phyloP scores from a whole-genome alignment of 2,329 filamentous ascomycete genomes.

The Hypoxylon sp. region DNA sequence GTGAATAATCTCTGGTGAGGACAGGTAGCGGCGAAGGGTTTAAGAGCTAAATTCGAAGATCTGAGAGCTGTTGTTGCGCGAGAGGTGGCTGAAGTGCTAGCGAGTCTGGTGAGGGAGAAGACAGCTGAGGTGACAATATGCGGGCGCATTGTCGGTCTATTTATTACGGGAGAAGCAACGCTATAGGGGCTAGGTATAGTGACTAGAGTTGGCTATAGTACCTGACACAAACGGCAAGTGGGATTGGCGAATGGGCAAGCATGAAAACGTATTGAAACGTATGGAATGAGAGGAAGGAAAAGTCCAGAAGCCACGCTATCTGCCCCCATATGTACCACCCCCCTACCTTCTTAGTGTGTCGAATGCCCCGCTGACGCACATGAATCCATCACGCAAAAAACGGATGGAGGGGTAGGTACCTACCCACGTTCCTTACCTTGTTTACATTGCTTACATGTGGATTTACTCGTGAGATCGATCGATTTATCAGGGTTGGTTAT shows the following conservation, averaged over 20 bases:
- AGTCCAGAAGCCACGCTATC: conserved; percentile 33
- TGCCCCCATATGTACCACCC: conserved; percentile 17
- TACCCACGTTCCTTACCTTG: background rate
- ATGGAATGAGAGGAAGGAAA: conserved; percentile 22
- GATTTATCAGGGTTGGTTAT: conserved; percentile 18
- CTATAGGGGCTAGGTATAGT: background rate
- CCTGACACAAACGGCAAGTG: conserved; percentile 27
- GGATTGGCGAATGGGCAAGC: conserved; percentile 9
- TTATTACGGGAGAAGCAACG: conserved; percentile 37
- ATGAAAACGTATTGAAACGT: conserved; percentile 2
- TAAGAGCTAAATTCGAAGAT: conserved; percentile 21
- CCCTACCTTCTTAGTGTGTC: conserved; percentile 31
- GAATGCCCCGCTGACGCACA: conserved; percentile 39
- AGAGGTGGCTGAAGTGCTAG: conserved; percentile 34
- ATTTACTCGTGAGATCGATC: conserved; percentile 25
- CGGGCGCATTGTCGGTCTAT: conserved; percentile 51
- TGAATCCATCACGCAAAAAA: conserved; percentile 23
- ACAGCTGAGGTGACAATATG: conserved; percentile 46
- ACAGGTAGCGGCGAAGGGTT: conserved; percentile 33
- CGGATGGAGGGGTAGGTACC: conserved; percentile 32
- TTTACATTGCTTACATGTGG: conserved; percentile 4
- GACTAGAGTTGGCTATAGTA: background rate
- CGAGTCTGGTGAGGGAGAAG: conserved; percentile 44
- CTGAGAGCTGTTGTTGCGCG: conserved; percentile 9
- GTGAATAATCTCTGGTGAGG: conserved; percentile 45